Evolutionary conservation across 2,329 filamentous ascomycete genomes (phyloP).

Genomic region (Stenocarpella maydis): DNA sequence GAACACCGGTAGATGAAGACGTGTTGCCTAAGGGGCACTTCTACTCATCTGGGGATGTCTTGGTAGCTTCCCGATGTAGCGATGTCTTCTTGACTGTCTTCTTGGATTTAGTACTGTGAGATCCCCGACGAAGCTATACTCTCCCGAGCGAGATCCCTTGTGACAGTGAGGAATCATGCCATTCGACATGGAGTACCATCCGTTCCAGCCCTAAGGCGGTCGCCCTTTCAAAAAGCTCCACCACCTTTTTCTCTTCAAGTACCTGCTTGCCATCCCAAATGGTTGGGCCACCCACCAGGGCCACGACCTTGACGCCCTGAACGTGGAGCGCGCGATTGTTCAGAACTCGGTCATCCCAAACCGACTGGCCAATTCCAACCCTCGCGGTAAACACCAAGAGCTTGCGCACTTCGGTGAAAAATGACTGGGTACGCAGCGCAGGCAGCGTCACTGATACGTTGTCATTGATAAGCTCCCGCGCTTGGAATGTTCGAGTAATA

Average conservation of each 20-base stretch:
- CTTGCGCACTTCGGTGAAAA: constrained; percentile 21
- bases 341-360: constrained; percentile 10
- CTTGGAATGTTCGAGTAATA: constrained; percentile 7
- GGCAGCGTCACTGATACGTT: background rate
- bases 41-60: background rate
- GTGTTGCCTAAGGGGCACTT: no score
- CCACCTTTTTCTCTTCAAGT: constrained; percentile 11
- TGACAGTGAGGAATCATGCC: background rate
- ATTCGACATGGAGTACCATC: background rate
- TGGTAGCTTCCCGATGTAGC: no score
- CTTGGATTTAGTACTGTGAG: background rate
- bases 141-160: background rate
- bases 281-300: background rate
- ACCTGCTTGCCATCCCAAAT: background rate
- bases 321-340: background rate
- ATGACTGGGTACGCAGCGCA: background rate
- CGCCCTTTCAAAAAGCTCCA: constrained; percentile 36
- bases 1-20: background rate
- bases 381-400: constrained; percentile 1
- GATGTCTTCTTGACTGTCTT: background rate
- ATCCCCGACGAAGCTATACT: background rate
- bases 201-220: constrained; percentile 31
- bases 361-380: background rate
- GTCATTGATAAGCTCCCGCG: constrained; percentile 7
- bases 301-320: background rate